Conservation (phyloP, 495 filamentous ascomycete species). For the Cudoniella acicularis region DNA sequence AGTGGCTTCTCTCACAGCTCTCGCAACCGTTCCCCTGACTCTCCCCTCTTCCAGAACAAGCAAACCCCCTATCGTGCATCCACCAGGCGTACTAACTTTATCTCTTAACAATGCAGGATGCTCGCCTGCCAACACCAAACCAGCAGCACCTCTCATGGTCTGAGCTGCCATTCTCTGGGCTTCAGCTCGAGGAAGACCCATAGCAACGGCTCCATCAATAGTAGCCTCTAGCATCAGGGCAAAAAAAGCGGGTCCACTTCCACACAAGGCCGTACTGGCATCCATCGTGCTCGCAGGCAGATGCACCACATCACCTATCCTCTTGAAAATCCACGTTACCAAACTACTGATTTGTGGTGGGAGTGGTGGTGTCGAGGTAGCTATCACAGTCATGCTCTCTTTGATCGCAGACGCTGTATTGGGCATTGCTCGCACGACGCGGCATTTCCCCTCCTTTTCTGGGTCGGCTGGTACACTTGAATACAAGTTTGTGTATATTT, state of each 20-base stretch:
- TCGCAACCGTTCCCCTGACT: conserved; percentile 64
- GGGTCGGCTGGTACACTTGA: conserved; percentile 35
- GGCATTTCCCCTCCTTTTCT: conserved; percentile 37
- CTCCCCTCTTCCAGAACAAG: conserved; percentile 73
- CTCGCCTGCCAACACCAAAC: conserved; percentile 63
- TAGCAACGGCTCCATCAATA: conserved; percentile 75
- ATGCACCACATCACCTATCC: conserved; percentile 35
- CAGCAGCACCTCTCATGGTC: conserved; percentile 69
- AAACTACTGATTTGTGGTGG: conserved; percentile 47
- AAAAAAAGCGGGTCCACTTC: conserved; percentile 75
- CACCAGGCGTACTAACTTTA: conserved; percentile 75
- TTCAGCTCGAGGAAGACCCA: conserved; percentile 74
- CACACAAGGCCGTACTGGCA: conserved; percentile 69
- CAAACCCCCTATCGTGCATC: conserved; percentile 75
- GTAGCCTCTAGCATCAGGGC: conserved; percentile 74
- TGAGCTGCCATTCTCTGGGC: conserved; percentile 80
- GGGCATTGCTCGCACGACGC: conserved; percentile 71
- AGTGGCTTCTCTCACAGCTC: conserved; percentile 74
- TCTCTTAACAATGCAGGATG: conserved; percentile 67
- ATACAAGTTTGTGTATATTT: conserved; percentile 61
- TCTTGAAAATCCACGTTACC: conserved; percentile 72
- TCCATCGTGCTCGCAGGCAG: conserved; percentile 53
- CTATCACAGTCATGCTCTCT: conserved; percentile 79
- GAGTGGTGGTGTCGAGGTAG: conserved; percentile 53
- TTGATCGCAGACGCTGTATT: conserved; percentile 70